Conservation (phyloP, 1,284 basidiomycete genomes). For the Tylopilus orsonianus region DNA sequence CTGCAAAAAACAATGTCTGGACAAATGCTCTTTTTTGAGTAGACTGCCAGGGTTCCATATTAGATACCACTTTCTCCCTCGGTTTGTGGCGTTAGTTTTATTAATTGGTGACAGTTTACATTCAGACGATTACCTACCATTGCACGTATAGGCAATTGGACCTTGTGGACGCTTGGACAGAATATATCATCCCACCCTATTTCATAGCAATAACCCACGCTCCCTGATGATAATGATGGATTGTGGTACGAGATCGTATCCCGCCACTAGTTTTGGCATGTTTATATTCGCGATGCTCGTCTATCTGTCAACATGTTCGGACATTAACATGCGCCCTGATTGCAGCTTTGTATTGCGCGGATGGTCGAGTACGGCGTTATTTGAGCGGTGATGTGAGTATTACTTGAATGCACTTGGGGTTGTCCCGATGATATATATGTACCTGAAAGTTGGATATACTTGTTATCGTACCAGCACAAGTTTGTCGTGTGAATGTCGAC, state of each 20-base stretch:
- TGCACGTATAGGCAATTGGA: slow-evolving; percentile 13
- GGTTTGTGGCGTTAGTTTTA: slow-evolving; percentile 5
- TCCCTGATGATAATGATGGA: not conserved
- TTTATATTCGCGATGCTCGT: no score
- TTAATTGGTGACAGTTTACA: slow-evolving; percentile 19
- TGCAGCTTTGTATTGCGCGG: no score
- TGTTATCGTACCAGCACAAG: no score
- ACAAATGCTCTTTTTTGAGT: not conserved
- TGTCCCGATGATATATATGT: no score
- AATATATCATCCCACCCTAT: not conserved
- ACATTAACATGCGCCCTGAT: no score
- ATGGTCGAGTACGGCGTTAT: no score
- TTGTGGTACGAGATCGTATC: not conserved
- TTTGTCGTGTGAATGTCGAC: no score
- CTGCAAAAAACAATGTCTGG: not conserved
- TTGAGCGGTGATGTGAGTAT: no score
- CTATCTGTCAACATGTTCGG: no score
- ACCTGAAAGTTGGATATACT: no score
- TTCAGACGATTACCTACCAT: slow-evolving; percentile 13
- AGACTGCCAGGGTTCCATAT: slow-evolving; percentile 1
- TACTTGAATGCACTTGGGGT: no score
- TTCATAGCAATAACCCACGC: not conserved
- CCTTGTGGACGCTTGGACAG: slow-evolving; percentile 1
- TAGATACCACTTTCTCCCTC: slow-evolving; percentile 18
- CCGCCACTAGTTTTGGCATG: not conserved